phyloP scores from a whole-genome alignment of 148 eudicot species.

The Fagopyrum tataricum region DNA sequence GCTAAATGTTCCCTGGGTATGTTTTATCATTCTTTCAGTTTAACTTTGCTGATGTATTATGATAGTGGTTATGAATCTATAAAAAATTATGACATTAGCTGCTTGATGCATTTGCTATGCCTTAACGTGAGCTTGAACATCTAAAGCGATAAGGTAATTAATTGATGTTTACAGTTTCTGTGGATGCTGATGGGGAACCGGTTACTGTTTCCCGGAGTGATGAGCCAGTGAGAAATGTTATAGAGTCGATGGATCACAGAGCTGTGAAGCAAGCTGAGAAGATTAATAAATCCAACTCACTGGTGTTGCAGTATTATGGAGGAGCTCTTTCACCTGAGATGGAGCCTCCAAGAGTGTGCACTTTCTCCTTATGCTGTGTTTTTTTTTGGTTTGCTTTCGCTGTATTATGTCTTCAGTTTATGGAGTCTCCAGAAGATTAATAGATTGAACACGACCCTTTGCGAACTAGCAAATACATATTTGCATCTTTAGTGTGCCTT shows the following conservation, averaged over 20 bases:
- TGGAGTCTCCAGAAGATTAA: too few species aligned
- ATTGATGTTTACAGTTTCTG: slow-evolving; percentile 62
- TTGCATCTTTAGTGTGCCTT: background rate
- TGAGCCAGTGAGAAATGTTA: slow-evolving; percentile 89
- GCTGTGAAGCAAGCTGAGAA: slow-evolving; percentile 98
- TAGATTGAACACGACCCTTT: background rate
- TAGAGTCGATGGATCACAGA: slow-evolving; percentile 99
- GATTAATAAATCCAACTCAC: slow-evolving; percentile 76
- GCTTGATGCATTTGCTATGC: slow-evolving; percentile 2
- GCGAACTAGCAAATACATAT: background rate
- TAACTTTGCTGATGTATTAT: background rate
- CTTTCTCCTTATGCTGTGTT: background rate
- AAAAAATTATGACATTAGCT: background rate
- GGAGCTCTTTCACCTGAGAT: slow-evolving; percentile 97
- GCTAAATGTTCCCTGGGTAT: slow-evolving; percentile 98
- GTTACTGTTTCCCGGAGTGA: slow-evolving; percentile 97
- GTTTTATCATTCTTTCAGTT: slow-evolving; percentile 12
- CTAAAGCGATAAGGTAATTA: background rate
- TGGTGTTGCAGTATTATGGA: slow-evolving; percentile 92
- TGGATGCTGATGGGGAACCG: slow-evolving; percentile 85
- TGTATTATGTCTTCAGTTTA: background rate
- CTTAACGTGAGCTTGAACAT: background rate
- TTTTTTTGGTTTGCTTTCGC: background rate
- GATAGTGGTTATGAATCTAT: background rate
- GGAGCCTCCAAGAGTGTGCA: slow-evolving; percentile 93